Evolutionary conservation across 2,329 filamentous ascomycete genomes (phyloP).

Genomic region (Phialophora tarda): DNA sequence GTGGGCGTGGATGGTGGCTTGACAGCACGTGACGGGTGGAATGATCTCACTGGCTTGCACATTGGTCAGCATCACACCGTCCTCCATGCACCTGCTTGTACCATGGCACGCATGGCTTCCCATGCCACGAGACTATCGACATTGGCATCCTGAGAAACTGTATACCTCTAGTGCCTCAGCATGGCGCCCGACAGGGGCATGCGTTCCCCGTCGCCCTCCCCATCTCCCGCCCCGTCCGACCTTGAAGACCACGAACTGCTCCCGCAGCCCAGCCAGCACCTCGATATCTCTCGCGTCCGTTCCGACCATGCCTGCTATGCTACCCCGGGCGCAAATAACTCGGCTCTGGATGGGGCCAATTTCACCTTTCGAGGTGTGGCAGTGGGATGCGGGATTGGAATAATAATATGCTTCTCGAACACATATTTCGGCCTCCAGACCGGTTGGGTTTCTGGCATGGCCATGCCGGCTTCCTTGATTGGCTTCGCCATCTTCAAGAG

Average conservation of each 20-base stretch:
- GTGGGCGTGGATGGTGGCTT: neutral
- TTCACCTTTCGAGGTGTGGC: slow-evolving; percentile 83
- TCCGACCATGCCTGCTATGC: slow-evolving; percentile 38
- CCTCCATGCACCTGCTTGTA: neutral
- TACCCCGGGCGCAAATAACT: slow-evolving; percentile 27
- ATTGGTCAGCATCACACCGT: neutral
- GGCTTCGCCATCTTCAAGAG: slow-evolving; percentile 93
- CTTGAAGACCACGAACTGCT: slow-evolving; percentile 29
- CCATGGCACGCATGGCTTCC: neutral
- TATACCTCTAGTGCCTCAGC: neutral
- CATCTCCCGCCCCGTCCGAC: slow-evolving; percentile 21
- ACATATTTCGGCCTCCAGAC: slow-evolving; percentile 99
- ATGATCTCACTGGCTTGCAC: neutral
- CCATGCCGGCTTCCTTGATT: slow-evolving; percentile 92
- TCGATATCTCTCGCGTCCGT: slow-evolving; percentile 20
- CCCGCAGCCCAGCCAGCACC: slow-evolving; percentile 10
- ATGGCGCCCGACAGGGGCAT: slow-evolving; percentile 39
- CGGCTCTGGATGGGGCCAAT: slow-evolving; percentile 61
- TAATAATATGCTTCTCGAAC: slow-evolving; percentile 93
- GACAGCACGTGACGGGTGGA: neutral
- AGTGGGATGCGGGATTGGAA: slow-evolving; percentile 81
- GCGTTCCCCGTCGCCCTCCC: neutral
- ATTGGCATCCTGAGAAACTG: neutral
- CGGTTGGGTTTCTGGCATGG: slow-evolving; percentile 84
- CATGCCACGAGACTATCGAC: neutral